These are phyloP conservation scores for Cardamine resedifolia DNA, from an alignment of 345 rosid genomes.

Conservation along the genomic window DNA sequence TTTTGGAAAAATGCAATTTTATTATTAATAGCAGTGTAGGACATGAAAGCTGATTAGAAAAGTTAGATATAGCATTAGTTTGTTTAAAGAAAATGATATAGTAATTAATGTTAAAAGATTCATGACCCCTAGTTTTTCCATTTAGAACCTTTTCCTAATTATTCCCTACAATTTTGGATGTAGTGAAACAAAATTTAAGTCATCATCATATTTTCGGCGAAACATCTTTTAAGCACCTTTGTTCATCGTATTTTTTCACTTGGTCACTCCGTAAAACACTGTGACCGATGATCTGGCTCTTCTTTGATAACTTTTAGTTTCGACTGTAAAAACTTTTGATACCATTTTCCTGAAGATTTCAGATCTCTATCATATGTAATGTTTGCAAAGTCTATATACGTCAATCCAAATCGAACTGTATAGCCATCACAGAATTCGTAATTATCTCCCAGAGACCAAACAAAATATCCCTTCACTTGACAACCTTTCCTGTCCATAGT, in stretches of 20 bases:
- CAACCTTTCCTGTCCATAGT: slow-evolving; percentile 19
- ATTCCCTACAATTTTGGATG: no score
- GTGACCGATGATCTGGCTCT: background rate
- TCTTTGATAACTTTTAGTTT: background rate
- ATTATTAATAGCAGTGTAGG: no score
- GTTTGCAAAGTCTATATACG: slow-evolving; percentile 15
- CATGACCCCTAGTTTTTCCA: no score
- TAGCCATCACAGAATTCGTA: slow-evolving; percentile 25
- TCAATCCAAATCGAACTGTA: slow-evolving; percentile 24
- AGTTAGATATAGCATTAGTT: no score
- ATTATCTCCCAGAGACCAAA: slow-evolving; percentile 24
- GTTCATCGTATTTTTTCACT: background rate
- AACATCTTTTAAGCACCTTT: background rate
- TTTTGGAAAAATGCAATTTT: no score
- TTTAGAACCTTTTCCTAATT: no score
- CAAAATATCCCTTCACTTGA: slow-evolving; percentile 29
- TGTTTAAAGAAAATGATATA: no score
- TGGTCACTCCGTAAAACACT: background rate
- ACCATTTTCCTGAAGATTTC: slow-evolving; percentile 11
- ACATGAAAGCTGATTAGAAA: no score
- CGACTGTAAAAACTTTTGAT: slow-evolving; percentile 2
- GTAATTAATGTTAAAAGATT: no score
- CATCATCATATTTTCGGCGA: background rate
- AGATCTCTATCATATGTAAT: slow-evolving; percentile 4
- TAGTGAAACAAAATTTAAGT: no score